phyloP scores from a whole-genome alignment of 1,284 basidiomycete genomes.

The Ustanciosporium gigantosporum region DNA sequence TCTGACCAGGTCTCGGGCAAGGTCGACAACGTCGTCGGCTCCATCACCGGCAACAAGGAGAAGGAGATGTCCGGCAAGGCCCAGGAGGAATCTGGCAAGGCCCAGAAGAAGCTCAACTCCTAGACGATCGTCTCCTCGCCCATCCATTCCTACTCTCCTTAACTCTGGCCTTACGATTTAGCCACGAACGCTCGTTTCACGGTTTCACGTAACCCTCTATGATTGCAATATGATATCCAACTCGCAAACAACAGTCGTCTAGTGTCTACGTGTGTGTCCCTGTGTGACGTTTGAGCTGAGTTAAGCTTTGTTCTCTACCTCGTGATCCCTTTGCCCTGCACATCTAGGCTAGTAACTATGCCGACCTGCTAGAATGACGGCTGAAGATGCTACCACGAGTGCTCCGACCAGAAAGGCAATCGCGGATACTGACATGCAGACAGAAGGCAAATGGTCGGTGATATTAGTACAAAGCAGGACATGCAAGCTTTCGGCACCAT shows the following conservation, averaged over 20 bases:
- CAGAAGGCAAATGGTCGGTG: not conserved
- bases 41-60: slow-evolving; percentile 49
- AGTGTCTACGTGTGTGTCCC: too few species aligned
- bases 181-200: too few species aligned
- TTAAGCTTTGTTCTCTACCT: too few species aligned
- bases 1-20: slow-evolving; percentile 53
- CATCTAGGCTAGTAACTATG: too few species aligned
- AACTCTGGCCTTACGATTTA: too few species aligned
- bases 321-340: too few species aligned
- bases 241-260: too few species aligned
- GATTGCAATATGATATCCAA: too few species aligned
- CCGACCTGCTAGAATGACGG: slow-evolving; percentile 21
- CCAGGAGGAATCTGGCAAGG: slow-evolving; percentile 42
- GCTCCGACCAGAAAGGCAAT: slow-evolving; percentile 31
- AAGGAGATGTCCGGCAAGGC: slow-evolving; percentile 46
- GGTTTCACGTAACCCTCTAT: too few species aligned
- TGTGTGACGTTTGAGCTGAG: too few species aligned
- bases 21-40: slow-evolving; percentile 44
- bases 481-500: not conserved
- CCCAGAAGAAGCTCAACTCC: slow-evolving; percentile 46
- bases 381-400: slow-evolving; percentile 29
- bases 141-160: not conserved
- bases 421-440: slow-evolving; percentile 16
- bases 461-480: not conserved
- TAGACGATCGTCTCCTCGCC: slow-evolving; percentile 9